Evolutionary conservation across 2,329 filamentous ascomycete genomes (phyloP), one percentile per base, ranked within the genome.

Genomic region (Penicillium sp.): DNA sequence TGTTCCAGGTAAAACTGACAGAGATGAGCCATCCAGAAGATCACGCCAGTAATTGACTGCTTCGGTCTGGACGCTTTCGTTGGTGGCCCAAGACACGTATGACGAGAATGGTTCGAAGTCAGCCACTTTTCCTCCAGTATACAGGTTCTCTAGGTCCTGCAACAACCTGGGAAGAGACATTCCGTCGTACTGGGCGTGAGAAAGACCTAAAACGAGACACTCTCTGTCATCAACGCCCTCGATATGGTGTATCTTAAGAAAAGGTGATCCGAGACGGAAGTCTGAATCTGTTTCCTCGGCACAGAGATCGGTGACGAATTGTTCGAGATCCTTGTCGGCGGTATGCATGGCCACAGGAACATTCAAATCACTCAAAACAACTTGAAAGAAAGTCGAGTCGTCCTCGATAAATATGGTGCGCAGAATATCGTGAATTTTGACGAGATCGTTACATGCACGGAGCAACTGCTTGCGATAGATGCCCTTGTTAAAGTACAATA

Each of bases 171-270:
- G 82, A 2, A 87, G 76, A 52, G 81, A 86, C 24, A 86, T 81
- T 57, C 84, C 84, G 55, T 87, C 84, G 64, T 87, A 87, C 56
- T 85, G 83, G 0, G 84, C 80, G 62, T 87, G 84, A 0, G 83
- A 87, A 44, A 87, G 77, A 48, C 83, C 78, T 63, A 86, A 75
- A 28, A 64, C 47, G 1, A 80, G 77, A 25, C 72, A 74, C 1
- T 68, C 64, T 3, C 69, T 53, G 14, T 67, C 63, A 10, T 62
- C 38, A 2, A 43, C 55, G 24, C 64, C 68, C 47, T 73, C 65
- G 27, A 82, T 66, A 44, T 78, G 76, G 64, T 81, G 74, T 68
- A 81, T 78, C 51, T 80, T 81, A 51, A 81, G 74, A 58, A 86
- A 86, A 4, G 79, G 69, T 0, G 81, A 81, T 1, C 83, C 83